Base-by-base conservation (phyloP, 768 basidiomycete species). In the Russula emetica region DNA sequence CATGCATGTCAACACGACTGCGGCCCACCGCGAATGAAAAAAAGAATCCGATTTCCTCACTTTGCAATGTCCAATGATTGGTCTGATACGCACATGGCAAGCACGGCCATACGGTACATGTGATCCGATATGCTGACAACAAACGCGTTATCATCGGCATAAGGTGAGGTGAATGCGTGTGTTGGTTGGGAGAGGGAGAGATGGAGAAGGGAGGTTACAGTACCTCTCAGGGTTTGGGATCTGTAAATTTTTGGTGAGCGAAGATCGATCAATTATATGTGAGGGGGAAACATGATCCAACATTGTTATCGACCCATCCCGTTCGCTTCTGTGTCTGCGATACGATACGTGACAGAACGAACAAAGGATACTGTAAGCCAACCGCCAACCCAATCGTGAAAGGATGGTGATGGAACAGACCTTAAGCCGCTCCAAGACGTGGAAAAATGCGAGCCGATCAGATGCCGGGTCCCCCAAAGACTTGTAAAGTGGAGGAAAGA, bases 51-150 rank as follows among this genome's bases (percentile, higher is more conserved):
- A 24, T 13, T 9, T 59, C 38, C 83, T 57, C 64, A 92, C 92
- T 88, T 88, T 70, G 88, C 74, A 30, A 90, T 74, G 73, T 92
- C 89, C 9, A 93, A 80, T 0, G 78, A 79, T n/a, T 75, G 56
- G 70, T 92, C 92, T 0, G 92, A 86, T 6, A 85, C 82, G 64
- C 93, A 89, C 85, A 99, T 87, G 5, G 94, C 87, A 49, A 98
- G 81, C n/a, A 98, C 73, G 1, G 93, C 88, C 96, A 99, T 98
- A 53, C 96, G 80, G 73, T 94, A 92, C 96, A 97, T 98, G 71
- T 98, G 95, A 74, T 98, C 96, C 9, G 93, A 87, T 66, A 98
- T 95, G 53, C 45, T 54, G 28, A 45, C 20, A 20, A 13, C 22
- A 40, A 40, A 50, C 20, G 49, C 26, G 52, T 59, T 7, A 49